Base-by-base conservation (phyloP, 768 basidiomycete species). In the Cubamyces sp. region DNA sequence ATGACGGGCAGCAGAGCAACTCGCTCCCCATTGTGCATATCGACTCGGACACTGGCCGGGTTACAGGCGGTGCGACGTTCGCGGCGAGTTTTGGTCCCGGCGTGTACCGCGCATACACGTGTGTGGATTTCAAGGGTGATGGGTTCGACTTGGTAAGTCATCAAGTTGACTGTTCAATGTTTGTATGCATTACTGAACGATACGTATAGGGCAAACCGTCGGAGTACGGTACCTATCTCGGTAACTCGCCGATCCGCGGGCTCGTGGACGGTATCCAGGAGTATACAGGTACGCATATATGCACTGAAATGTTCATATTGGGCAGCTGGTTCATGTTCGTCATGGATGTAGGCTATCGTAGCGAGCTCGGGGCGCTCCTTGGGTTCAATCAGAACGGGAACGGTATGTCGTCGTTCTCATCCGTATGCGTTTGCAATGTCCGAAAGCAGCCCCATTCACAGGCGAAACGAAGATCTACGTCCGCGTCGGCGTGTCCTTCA, bases 401-500 rank as follows among this genome's bases (percentile, higher is more conserved):
- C 6, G 66, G 69, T n/a, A 53, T 62, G 12, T 30, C 3, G 6
- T 54, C 19, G n/a, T n/a, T n/a, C n/a, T n/a, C n/a, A n/a, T n/a
- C n/a, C n/a, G n/a, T n/a, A n/a, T n/a, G n/a, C n/a, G n/a, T n/a
- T n/a, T n/a, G n/a, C n/a, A n/a, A 2, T 12, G 25, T 19, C 11
- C 26, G 19, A 18, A 39, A 16, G 4, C 26, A 30, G 0, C 21
- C n/a, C 25, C 16, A 16, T 55, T 30, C 26, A 14, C 41, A 59
- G 57, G 57, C 3, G 11, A 60, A 65, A 82, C 81, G 0, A 74
- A 78, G 1, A 82, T 88, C 60, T 75, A 86, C 21, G 84, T 77
- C 1, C 82, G 86, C n/a, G 80, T 84, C 3, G 86, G 87, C n/a
- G 80, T 88, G 6, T 87, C 86, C 0, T 80, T 87, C 64, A 83